These are phyloP conservation scores for Tetragonia tetragonoides DNA, from an alignment of 148 eudicot species.

Conservation along the genomic window DNA sequence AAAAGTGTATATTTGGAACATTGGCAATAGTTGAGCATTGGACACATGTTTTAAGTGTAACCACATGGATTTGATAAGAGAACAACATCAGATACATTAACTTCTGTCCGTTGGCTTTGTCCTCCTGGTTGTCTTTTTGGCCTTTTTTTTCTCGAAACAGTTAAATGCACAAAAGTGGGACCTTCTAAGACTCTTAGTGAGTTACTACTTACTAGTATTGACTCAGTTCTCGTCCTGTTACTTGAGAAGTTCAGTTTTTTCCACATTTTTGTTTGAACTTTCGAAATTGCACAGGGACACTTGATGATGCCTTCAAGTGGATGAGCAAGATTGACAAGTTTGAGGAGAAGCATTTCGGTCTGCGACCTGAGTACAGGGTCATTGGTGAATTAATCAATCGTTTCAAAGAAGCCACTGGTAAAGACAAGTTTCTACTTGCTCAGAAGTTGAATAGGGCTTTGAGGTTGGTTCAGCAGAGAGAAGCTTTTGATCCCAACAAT, in stretches of 20 bases:
- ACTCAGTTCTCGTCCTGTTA: neutral
- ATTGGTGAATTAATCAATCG: conserved; percentile 82
- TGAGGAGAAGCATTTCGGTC: conserved; percentile 66
- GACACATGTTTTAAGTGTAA: neutral
- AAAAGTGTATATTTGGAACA: neutral
- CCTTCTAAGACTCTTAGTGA: neutral
- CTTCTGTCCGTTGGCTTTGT: neutral
- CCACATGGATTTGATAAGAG: neutral
- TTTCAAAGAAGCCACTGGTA: conserved; percentile 71
- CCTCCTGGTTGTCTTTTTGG: neutral
- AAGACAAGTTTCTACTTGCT: conserved; percentile 87
- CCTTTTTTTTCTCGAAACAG: too few relatives aligned
- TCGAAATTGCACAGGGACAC: conserved; percentile 44
- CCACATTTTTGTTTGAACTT: conserved; percentile 10
- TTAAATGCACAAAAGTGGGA: neutral
- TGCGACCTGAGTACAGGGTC: conserved; percentile 75
- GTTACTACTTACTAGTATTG: neutral
- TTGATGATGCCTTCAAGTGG: conserved; percentile 63
- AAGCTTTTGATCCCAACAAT: conserved; percentile 74
- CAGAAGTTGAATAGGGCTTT: conserved; percentile 84
- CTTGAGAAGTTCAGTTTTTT: neutral
- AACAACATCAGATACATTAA: too few relatives aligned
- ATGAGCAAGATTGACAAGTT: conserved; percentile 72
- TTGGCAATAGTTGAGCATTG: neutral
- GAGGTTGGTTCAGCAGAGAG: conserved; percentile 69